These are phyloP conservation scores for Salix viminalis DNA, from an alignment of 345 rosid species.

Conservation along the genomic window DNA sequence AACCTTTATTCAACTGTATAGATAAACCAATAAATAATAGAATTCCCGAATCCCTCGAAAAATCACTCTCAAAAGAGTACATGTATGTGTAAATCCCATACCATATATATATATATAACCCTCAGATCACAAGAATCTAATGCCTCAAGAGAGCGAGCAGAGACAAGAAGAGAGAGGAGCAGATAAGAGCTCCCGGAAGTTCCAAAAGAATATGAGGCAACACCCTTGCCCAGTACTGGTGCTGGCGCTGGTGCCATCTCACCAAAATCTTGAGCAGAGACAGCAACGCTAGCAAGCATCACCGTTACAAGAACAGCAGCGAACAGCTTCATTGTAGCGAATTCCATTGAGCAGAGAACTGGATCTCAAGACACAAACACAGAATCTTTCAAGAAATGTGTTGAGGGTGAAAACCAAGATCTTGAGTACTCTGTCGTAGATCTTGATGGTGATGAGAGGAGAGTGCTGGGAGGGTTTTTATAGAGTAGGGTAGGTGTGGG, in stretches of 20 bases:
- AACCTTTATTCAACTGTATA: neutral
- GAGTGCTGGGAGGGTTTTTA: neutral
- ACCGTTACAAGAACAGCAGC: slow-evolving; percentile 4
- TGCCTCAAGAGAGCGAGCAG: neutral
- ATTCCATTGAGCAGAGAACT: neutral
- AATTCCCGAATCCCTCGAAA: neutral
- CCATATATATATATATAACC: neutral
- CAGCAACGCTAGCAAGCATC: neutral
- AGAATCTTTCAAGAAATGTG: neutral
- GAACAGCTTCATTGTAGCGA: neutral
- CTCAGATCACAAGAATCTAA: neutral
- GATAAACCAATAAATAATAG: neutral
- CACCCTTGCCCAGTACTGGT: slow-evolving; percentile 10
- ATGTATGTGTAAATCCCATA: neutral
- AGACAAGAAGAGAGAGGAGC: slow-evolving; percentile 4
- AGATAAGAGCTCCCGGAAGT: neutral
- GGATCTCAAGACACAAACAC: neutral
- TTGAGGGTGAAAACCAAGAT: neutral
- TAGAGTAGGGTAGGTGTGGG: neutral
- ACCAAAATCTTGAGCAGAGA: slow-evolving; percentile 6
- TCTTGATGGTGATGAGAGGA: neutral
- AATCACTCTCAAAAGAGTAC: neutral
- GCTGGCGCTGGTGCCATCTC: slow-evolving; percentile 2
- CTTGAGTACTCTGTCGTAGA: neutral
- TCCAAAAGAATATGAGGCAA: neutral